A percentile compares a stretch with the other conserved stretches of the same genome.
These are phyloP conservation scores for Chalciporus pseudorubinellus DNA, from an alignment of 768 basidiomycete species.

Conservation along the genomic window DNA sequence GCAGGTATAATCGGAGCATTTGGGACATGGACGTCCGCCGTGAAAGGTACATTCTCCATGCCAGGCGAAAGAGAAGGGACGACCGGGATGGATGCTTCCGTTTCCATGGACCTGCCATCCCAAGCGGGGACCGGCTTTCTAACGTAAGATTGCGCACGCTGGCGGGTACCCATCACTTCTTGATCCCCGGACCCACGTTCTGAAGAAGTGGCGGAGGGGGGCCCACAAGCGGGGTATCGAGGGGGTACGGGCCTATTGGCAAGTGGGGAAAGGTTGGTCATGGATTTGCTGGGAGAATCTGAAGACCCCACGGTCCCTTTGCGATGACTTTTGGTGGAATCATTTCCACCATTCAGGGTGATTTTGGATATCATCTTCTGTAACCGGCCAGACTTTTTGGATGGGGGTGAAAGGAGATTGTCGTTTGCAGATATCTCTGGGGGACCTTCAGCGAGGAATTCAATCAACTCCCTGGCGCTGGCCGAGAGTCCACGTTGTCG, in stretches of 20 bases:
- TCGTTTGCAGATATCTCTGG: slow-evolving; percentile 42
- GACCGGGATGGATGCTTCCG: slow-evolving; percentile 3
- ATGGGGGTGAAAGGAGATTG: slow-evolving; percentile 41
- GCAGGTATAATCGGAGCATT: neutral
- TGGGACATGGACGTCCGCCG: neutral
- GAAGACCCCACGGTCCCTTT: slow-evolving; percentile 28
- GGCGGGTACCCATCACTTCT: slow-evolving; percentile 17
- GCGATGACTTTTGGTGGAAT: slow-evolving; percentile 31
- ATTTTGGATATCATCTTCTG: slow-evolving; percentile 84
- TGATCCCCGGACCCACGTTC: slow-evolving; percentile 27
- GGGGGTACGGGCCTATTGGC: slow-evolving; percentile 63
- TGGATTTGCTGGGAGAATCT: slow-evolving; percentile 31
- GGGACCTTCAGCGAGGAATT: slow-evolving; percentile 58
- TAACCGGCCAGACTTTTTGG: slow-evolving; percentile 57
- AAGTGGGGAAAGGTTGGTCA: slow-evolving; percentile 45
- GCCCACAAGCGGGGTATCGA: slow-evolving; percentile 45
- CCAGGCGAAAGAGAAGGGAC: slow-evolving; percentile 7
- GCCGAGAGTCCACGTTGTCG: slow-evolving; percentile 41
- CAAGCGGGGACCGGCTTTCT: slow-evolving; percentile 21
- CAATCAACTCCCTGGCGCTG: slow-evolving; percentile 48
- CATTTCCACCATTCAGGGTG: slow-evolving; percentile 41
- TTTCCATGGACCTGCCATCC: slow-evolving; percentile 15
- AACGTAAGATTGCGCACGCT: slow-evolving; percentile 27
- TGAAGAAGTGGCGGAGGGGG: slow-evolving; percentile 45
- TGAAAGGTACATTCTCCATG: slow-evolving; percentile 1